phyloP scores from a whole-genome alignment of 78 protist genomes.

The Dictyostelium brefeldianum region DNA sequence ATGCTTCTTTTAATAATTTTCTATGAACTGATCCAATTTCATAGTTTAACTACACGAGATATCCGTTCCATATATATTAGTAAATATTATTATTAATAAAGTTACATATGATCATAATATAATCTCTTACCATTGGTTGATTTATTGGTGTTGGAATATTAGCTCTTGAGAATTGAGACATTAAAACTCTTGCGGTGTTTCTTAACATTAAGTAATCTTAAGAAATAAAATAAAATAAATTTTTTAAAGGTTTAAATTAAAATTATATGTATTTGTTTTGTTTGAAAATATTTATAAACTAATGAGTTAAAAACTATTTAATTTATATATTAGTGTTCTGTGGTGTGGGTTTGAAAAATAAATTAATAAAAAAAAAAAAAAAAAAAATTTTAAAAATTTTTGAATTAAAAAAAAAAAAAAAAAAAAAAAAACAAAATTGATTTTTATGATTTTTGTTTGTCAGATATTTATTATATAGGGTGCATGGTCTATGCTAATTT shows the following conservation, averaged over 20 bases:
- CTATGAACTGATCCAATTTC: constrained; percentile 79
- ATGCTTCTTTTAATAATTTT: constrained; percentile 79
- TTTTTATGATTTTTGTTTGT: too few species aligned
- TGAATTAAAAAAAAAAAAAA: too few species aligned
- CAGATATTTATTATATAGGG: too few species aligned
- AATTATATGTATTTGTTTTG: too few species aligned
- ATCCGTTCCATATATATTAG: background rate
- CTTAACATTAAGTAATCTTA: constrained; percentile 14
- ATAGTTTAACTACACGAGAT: constrained; percentile 59
- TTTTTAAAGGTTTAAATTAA: too few species aligned
- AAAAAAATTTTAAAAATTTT: background rate
- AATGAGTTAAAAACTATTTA: background rate
- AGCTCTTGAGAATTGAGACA: constrained; percentile 68
- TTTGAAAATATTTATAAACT: background rate
- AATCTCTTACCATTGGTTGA: constrained; percentile 55
- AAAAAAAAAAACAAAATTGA: too few species aligned
- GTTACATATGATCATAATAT: too few species aligned
- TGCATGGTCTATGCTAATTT: background rate
- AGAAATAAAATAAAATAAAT: background rate
- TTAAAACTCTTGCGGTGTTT: constrained; percentile 1
- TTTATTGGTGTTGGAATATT: constrained; percentile 77
- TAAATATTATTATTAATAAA: background rate
- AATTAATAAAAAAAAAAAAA: background rate
- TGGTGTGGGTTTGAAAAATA: too few species aligned
- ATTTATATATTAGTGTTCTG: too few species aligned